These are phyloP conservation scores for Talaromyces sp. DNA, from an alignment of 2,329 filamentous ascomycete genomes.

Conservation along the genomic window DNA sequence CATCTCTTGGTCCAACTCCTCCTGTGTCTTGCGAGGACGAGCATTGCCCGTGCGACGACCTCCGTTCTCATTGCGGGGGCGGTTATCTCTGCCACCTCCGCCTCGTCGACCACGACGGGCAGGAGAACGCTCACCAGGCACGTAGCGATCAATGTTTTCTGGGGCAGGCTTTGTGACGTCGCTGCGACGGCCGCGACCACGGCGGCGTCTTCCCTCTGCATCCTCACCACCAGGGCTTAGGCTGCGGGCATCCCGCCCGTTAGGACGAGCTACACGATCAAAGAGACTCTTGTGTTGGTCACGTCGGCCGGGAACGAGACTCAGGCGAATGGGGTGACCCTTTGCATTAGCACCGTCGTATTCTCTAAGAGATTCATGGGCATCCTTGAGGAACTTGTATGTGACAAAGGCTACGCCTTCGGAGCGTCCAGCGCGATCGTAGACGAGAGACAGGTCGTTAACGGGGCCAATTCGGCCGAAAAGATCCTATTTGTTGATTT, in stretches of 20 bases:
- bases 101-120: conserved; percentile 55
- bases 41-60: conserved; percentile 51
- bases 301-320: conserved; percentile 59
- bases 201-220: conserved; percentile 41
- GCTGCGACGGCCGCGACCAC: conserved; percentile 54
- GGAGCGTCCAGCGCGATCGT: conserved; percentile 86
- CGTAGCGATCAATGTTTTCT: conserved; percentile 76
- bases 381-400: conserved; percentile 72
- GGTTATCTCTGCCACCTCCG: conserved; percentile 46
- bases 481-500: conserved; percentile 62
- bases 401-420: conserved; percentile 83
- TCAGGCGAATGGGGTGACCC: conserved; percentile 78
- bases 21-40: conserved; percentile 80
- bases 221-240: conserved; percentile 43
- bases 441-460: conserved; percentile 69
- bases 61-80: conserved; percentile 19
- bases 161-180: conserved; percentile 59
- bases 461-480: conserved; percentile 78
- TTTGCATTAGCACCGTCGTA: conserved; percentile 92
- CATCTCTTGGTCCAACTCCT: conserved; percentile 96
- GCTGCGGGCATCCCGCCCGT: conserved; percentile 43
- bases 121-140: conserved; percentile 61
- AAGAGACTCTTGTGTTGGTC: conserved; percentile 62
- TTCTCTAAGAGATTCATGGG: conserved; percentile 72
- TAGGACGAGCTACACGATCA: conserved; percentile 59